Conservation (phyloP, 1,139 yeast genomes). For the Magnusiomyces suaveolens region DNA sequence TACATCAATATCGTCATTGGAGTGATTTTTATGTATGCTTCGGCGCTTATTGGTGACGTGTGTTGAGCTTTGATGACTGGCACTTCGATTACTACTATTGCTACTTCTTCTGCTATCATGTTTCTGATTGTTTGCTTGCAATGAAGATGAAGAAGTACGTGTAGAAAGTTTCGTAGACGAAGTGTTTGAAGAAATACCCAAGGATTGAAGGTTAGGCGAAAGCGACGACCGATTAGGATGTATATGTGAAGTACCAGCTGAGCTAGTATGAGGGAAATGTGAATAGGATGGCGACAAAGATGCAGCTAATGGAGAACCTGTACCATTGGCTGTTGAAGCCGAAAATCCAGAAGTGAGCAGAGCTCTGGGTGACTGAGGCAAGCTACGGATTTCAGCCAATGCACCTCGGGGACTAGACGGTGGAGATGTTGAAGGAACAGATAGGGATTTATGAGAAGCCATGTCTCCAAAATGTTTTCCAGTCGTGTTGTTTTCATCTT, state of each 20-base stretch:
- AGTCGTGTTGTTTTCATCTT: background rate
- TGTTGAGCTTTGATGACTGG: background rate
- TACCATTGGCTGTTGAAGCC: background rate
- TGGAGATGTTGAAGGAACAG: conserved; percentile 6
- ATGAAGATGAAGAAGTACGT: background rate
- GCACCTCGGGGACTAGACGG: conserved; percentile 1
- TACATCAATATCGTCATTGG: conserved; percentile 9
- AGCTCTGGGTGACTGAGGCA: conserved; percentile 5
- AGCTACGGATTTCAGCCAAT: conserved; percentile 5
- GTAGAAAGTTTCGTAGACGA: background rate
- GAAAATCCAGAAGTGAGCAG: background rate
- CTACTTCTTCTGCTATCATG: background rate
- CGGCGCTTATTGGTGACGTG: background rate
- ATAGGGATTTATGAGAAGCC: background rate
- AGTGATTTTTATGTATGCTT: background rate
- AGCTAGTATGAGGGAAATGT: background rate
- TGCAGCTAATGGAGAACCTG: background rate
- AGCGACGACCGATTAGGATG: background rate
- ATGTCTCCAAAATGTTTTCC: background rate
- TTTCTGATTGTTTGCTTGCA: background rate
- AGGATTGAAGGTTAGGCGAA: background rate
- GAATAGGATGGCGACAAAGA: background rate
- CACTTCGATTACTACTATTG: background rate
- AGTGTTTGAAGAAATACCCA: background rate
- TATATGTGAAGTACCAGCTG: background rate